Evolutionary conservation across 257 asterid genomes (phyloP).

Genomic region (Ballota nigra): DNA sequence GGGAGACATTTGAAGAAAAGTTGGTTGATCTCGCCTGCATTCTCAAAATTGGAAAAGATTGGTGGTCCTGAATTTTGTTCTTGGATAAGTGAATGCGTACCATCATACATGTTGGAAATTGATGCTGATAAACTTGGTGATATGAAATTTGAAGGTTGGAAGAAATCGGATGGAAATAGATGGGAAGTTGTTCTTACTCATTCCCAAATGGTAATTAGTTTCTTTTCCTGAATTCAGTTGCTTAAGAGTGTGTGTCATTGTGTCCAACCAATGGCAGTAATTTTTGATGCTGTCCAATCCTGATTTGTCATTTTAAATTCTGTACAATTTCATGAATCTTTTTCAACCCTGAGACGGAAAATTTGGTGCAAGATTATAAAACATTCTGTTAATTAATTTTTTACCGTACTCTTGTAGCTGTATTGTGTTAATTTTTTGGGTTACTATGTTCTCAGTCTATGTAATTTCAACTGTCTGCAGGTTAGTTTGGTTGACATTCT

Average conservation of each 20-base stretch:
- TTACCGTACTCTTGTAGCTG: neutral
- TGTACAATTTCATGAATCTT: neutral
- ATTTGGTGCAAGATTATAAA: neutral
- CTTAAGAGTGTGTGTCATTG: neutral
- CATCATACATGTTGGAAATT: constrained; percentile 63
- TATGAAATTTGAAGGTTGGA: constrained; percentile 72
- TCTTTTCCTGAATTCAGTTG: constrained; percentile 12
- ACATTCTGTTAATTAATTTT: neutral
- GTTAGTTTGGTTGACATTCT: constrained; percentile 66
- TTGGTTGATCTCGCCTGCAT: constrained; percentile 58
- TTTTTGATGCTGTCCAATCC: constrained; percentile 3
- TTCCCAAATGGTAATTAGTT: constrained; percentile 72
- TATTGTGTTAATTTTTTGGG: neutral
- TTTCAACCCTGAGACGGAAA: neutral
- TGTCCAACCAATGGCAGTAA: neutral
- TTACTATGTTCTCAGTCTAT: constrained; percentile 4
- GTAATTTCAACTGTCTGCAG: constrained; percentile 39
- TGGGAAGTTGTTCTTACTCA: constrained; percentile 75
- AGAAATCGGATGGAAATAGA: constrained; percentile 35
- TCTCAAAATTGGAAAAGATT: constrained; percentile 60
- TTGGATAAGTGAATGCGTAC: constrained; percentile 78
- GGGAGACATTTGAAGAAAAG: constrained; percentile 36
- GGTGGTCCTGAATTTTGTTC: constrained; percentile 76
- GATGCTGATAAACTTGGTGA: constrained; percentile 47
- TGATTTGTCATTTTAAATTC: neutral